These are phyloP conservation scores for Plasmodium vivax DNA, from an alignment of 169 alveolate genomes.

Conservation along the genomic window DNA sequence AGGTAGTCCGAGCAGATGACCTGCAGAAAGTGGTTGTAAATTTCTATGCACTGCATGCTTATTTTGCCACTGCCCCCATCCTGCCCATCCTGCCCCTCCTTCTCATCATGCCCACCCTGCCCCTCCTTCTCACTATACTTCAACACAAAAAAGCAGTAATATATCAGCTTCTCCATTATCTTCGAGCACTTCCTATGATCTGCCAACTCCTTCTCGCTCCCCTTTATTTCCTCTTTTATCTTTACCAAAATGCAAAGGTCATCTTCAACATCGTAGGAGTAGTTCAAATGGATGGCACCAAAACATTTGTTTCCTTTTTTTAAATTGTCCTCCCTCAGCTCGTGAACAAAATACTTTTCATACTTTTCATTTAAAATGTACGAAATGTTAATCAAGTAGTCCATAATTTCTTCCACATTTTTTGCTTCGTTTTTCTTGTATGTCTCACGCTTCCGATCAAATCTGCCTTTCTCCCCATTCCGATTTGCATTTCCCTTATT, in stretches of 20 bases:
- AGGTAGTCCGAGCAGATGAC: neutral
- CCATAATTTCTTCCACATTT: constrained; percentile 39
- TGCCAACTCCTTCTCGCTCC: constrained; percentile 20
- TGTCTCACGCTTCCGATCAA: neutral
- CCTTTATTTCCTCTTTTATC: constrained; percentile 52
- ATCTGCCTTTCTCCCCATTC: neutral
- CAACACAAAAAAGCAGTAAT: constrained; percentile 56
- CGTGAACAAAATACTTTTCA: constrained; percentile 69
- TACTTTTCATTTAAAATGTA: constrained; percentile 71
- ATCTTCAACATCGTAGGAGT: constrained; percentile 44
- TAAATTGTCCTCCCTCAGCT: constrained; percentile 66
- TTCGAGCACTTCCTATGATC: constrained; percentile 32
- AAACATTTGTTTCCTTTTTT: constrained; percentile 44
- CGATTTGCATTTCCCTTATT: neutral
- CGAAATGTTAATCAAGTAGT: constrained; percentile 49
- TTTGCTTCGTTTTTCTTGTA: neutral
- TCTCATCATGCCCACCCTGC: neutral
- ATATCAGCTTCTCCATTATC: constrained; percentile 58
- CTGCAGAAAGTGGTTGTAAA: constrained; percentile 34
- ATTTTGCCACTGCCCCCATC: constrained; percentile 30
- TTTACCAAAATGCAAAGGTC: constrained; percentile 60
- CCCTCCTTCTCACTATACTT: constrained; percentile 57
- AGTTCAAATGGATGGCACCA: constrained; percentile 20
- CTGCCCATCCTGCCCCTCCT: neutral
- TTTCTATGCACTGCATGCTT: constrained; percentile 51